Evolutionary conservation across 176 grass and related monocot species (phyloP), one percentile per base, ranked within the genome.

Genomic region (Oryza australiensis): DNA sequence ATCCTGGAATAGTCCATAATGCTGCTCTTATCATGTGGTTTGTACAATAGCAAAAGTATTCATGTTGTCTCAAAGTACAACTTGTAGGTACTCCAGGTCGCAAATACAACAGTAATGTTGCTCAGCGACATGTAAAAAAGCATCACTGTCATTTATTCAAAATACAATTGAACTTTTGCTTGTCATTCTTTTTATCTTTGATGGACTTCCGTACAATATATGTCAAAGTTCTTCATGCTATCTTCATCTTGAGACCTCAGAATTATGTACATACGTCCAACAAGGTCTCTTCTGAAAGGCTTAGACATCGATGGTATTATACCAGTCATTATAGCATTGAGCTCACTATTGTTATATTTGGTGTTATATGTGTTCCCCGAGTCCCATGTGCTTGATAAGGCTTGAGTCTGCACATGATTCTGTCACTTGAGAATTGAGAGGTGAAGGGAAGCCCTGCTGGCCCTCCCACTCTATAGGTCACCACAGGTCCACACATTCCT

Each of bases 401-500:
- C 74, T 26, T 75, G 49, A 16, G 27, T 82, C 35, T 42, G 24
- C 60, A 29, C 12, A 85, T 87, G 80, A 90, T 91, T 38, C 59
- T 86, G 88, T 90, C 83, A 70, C 82, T 82, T 65, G 74, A 68
- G 29, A 24, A 8, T 60, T 60, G n/a, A 62, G 48, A 70, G 82
- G 33, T 43, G 46, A 72, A 59, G 64, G 12, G 26, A 84, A 80
- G 43, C 81, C 59, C 66, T 73, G 66, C 43, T 83, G 73, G 57
- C 68, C 30, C 26, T 51, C 22, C 42, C 34, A 38, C 79, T 27
- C 14, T 82, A 9, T 66, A 85, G 84, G 77, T 66, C 74, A 86
- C 34, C 80, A 66, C 87, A 37, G 82, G 75, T 70, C 79, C 89
- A 80, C 75, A 66, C 72, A 71, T 69, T 69, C 22, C 93, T 84